These are phyloP conservation scores for Ceratocystis huliohia DNA, from an alignment of 2,329 filamentous ascomycete species.

Conservation along the genomic window DNA sequence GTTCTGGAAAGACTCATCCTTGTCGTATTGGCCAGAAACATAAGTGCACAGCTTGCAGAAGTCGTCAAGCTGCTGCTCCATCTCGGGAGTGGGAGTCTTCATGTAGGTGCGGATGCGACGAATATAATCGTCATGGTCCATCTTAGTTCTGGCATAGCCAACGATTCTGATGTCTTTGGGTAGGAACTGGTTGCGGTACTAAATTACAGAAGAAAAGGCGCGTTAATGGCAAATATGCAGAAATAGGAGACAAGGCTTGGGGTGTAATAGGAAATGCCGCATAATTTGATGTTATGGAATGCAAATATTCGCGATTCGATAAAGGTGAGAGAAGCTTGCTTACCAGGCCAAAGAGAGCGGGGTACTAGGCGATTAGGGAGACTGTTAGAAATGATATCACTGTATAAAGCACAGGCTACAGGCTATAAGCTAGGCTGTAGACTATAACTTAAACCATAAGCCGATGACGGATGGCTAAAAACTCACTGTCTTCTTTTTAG, in stretches of 20 bases:
- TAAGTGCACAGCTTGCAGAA: slow-evolving; percentile 86
- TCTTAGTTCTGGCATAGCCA: slow-evolving; percentile 98
- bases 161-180: slow-evolving; percentile 93
- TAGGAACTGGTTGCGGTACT: slow-evolving; percentile 99
- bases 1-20: slow-evolving; percentile 82
- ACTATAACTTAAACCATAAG: neutral
- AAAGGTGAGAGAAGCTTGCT: slow-evolving; percentile 32
- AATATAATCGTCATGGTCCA: slow-evolving; percentile 94
- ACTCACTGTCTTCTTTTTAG: slow-evolving; percentile 97
- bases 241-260: slow-evolving; percentile 18
- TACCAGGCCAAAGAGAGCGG: slow-evolving; percentile 92
- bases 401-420: neutral
- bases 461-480: slow-evolving; percentile 21
- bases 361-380: slow-evolving; percentile 52
- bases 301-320: neutral
- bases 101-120: slow-evolving; percentile 94
- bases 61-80: slow-evolving; percentile 85
- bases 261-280: neutral
- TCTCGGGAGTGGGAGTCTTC: slow-evolving; percentile 95
- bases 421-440: neutral
- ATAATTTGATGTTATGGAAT: neutral
- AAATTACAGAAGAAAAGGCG: slow-evolving; percentile 20
- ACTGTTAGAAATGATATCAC: slow-evolving; percentile 8
- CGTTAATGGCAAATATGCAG: neutral
- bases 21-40: slow-evolving; percentile 92